Conservation (phyloP, 1,139 yeast genomes). For the Pichia sp. region DNA sequence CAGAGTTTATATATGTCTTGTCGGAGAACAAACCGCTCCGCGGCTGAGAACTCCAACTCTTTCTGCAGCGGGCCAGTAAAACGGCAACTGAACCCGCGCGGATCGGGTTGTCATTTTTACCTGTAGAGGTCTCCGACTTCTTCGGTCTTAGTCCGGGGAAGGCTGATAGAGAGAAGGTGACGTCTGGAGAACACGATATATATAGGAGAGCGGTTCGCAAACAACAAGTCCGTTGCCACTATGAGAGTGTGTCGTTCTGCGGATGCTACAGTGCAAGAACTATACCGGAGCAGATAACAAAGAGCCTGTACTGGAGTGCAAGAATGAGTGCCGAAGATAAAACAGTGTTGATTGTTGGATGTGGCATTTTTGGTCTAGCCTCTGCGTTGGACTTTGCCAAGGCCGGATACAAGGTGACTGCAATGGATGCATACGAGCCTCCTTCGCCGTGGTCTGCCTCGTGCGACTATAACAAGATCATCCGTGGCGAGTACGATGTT, state of each 20-base stretch:
- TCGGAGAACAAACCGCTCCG: too few relatives aligned
- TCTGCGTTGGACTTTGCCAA: constrained; percentile 33
- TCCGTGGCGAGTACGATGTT: constrained; percentile 31
- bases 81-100: constrained; percentile 12
- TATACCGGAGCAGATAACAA: too few relatives aligned
- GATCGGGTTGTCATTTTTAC: constrained; percentile 4
- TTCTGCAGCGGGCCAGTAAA: neutral
- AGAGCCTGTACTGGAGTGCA: too few relatives aligned
- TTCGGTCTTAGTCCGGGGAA: too few relatives aligned
- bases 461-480: constrained; percentile 41
- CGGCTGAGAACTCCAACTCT: too few relatives aligned
- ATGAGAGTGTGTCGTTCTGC: too few relatives aligned
- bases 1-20: too few relatives aligned
- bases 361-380: constrained; percentile 36
- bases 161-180: too few relatives aligned
- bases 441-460: constrained; percentile 47
- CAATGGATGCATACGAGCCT: constrained; percentile 37
- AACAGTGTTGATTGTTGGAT: constrained; percentile 24
- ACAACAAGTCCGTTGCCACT: too few relatives aligned
- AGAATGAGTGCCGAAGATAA: neutral
- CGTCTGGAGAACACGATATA: too few relatives aligned
- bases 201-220: too few relatives aligned
- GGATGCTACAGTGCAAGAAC: too few relatives aligned
- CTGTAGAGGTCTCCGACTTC: neutral
- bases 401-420: constrained; percentile 32